Percentiles rank a stretch among this genome's conserved stretches.
Conservation (phyloP, 441 rosid species). For the Omphalea diandra region DNA sequence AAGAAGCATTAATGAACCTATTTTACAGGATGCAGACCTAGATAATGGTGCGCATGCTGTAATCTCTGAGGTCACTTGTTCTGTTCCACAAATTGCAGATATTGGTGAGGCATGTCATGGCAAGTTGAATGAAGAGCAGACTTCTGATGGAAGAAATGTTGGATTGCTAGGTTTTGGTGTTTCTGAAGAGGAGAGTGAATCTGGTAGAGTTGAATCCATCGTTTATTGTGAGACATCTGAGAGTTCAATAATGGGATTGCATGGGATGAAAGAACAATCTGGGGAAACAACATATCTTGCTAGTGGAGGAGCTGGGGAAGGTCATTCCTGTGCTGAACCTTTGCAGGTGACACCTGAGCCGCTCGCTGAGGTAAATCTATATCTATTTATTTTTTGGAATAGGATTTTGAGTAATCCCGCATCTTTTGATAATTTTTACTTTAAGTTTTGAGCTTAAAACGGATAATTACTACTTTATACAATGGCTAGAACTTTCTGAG, state of each 20-base stretch:
- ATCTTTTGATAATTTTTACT: no score
- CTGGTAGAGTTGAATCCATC: slow-evolving; percentile 34
- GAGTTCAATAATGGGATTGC: slow-evolving; percentile 25
- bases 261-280: slow-evolving; percentile 28
- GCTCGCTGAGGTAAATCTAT: slow-evolving; percentile 43
- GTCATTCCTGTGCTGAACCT: slow-evolving; percentile 32
- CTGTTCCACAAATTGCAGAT: slow-evolving; percentile 25
- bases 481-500: slow-evolving; percentile 6
- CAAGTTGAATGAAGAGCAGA: slow-evolving; percentile 24
- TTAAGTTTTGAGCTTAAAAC: no score
- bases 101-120: slow-evolving; percentile 27
- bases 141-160: slow-evolving; percentile 29
- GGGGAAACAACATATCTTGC: slow-evolving; percentile 28
- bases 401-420: not conserved
- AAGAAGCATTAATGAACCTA: slow-evolving; percentile 28
- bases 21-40: slow-evolving; percentile 17
- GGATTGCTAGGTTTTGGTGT: slow-evolving; percentile 18
- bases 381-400: slow-evolving; percentile 1
- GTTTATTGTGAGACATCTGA: slow-evolving; percentile 35
- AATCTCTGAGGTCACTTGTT: slow-evolving; percentile 21
- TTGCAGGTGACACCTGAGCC: slow-evolving; percentile 30
- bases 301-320: slow-evolving; percentile 36
- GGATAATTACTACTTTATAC: no score
- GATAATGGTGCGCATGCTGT: slow-evolving; percentile 22
- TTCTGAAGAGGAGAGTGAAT: slow-evolving; percentile 27